A percentile compares a stretch with the other conserved stretches of the same genome.
These are phyloP conservation scores for Pseudogymnoascus sp. DNA, from an alignment of 2,329 filamentous ascomycete species.

Conservation along the genomic window DNA sequence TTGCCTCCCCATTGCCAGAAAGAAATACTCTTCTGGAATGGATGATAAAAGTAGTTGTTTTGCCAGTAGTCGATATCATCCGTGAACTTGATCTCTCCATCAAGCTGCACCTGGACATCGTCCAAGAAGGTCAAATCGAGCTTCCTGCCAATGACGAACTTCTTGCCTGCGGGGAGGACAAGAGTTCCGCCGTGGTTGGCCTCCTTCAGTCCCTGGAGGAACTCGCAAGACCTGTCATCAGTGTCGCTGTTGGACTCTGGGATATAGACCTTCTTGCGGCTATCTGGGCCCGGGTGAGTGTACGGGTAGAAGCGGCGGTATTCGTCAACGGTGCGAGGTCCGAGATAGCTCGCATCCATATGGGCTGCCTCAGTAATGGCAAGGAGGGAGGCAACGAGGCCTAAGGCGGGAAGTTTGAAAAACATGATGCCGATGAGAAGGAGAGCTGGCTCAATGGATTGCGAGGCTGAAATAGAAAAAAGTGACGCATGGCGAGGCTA, in stretches of 20 bases:
- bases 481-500: conserved; percentile 1
- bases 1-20: conserved; percentile 59
- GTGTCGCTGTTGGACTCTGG: conserved; percentile 43
- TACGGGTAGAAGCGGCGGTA: conserved; percentile 35
- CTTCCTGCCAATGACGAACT: conserved; percentile 50
- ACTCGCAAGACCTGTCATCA: conserved; percentile 49
- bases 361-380: conserved; percentile 24
- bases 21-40: conserved; percentile 47
- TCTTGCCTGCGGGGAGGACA: conserved; percentile 31
- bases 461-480: conserved; percentile 1
- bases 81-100: conserved; percentile 47
- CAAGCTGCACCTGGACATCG: conserved; percentile 48
- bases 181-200: conserved; percentile 53
- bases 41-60: conserved; percentile 41
- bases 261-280: conserved; percentile 40
- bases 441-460: not conserved
- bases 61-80: conserved; percentile 30
- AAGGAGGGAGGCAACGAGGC: conserved; percentile 20
- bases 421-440: conserved; percentile 18
- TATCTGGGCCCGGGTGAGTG: conserved; percentile 18
- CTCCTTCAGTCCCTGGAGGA: conserved; percentile 43
- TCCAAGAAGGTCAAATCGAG: conserved; percentile 50
- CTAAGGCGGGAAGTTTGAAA: conserved; percentile 18
- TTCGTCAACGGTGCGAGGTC: conserved; percentile 20
- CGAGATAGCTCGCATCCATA: conserved; percentile 28